Percentiles rank a stretch among this genome's conserved stretches.
phyloP scores from a whole-genome alignment of 305 asterid species.

The Rubia tinctorum region DNA sequence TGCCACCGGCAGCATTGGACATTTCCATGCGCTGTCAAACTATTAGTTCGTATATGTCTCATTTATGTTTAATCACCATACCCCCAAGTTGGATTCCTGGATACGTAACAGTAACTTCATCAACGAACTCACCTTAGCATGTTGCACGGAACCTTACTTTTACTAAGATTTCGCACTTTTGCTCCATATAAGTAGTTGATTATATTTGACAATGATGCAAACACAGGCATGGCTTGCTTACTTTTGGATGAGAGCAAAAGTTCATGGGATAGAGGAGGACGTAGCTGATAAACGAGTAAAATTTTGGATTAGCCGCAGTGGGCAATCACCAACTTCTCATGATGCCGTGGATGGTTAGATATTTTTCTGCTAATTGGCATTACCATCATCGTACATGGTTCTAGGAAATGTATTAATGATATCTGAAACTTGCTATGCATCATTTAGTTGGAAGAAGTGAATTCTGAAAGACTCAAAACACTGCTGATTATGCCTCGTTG shows the following conservation, averaged over 20 bases:
- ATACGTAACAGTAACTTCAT: background rate
- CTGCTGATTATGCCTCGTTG: background rate
- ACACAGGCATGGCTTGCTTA: constrained; percentile 92
- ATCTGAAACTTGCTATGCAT: background rate
- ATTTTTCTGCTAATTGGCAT: background rate
- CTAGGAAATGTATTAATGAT: background rate
- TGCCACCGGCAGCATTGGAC: background rate
- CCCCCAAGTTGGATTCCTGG: background rate
- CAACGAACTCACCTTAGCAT: background rate
- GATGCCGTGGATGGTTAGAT: constrained; percentile 81
- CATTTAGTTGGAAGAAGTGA: background rate
- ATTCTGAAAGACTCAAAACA: background rate
- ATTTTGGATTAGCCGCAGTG: constrained; percentile 86
- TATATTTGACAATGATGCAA: background rate
- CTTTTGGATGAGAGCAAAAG: constrained; percentile 92
- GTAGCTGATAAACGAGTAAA: constrained; percentile 66
- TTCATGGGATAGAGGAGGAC: constrained; percentile 80
- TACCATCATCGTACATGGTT: background rate
- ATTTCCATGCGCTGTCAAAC: background rate
- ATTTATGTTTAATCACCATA: background rate
- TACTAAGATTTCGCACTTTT: background rate
- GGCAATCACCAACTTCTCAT: constrained; percentile 83
- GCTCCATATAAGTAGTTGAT: background rate
- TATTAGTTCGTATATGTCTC: background rate
- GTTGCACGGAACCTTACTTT: background rate